These are phyloP conservation scores for Diaporthe capsici DNA, from an alignment of 2,329 filamentous ascomycete species.

Conservation along the genomic window DNA sequence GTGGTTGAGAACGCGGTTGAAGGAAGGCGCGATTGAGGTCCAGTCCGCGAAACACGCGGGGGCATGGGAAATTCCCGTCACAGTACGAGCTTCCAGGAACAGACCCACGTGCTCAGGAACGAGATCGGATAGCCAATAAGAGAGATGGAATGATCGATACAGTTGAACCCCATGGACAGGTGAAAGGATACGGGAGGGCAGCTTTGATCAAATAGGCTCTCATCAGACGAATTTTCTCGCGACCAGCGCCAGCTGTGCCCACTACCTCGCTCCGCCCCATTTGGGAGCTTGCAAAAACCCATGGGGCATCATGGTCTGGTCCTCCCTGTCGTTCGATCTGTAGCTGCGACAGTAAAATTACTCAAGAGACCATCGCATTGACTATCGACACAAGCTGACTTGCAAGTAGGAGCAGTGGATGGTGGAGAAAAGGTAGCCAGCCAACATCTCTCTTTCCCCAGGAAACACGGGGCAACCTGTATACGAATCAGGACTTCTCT, in stretches of 20 bases:
- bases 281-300: not conserved
- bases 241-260: not conserved
- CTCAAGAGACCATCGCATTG: not conserved
- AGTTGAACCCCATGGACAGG: no score
- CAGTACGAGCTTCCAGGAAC: not conserved
- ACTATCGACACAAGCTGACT: not conserved
- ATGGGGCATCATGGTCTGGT: not conserved
- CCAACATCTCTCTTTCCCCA: no score
- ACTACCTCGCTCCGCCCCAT: not conserved
- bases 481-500: no score
- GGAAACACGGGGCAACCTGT: no score
- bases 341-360: not conserved
- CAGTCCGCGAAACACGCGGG: not conserved
- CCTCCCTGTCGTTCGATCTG: not conserved
- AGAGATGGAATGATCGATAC: not conserved
- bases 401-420: no score
- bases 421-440: no score
- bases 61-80: not conserved
- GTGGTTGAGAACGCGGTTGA: not conserved
- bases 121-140: conserved; percentile 1
- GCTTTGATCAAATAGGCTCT: not conserved
- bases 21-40: not conserved
- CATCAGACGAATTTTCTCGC: not conserved
- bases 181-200: no score
- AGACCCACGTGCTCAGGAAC: not conserved